Evolutionary conservation across 192 early-diverging fungal genomes (phyloP).

Genomic region (Linnemannia elongata): DNA sequence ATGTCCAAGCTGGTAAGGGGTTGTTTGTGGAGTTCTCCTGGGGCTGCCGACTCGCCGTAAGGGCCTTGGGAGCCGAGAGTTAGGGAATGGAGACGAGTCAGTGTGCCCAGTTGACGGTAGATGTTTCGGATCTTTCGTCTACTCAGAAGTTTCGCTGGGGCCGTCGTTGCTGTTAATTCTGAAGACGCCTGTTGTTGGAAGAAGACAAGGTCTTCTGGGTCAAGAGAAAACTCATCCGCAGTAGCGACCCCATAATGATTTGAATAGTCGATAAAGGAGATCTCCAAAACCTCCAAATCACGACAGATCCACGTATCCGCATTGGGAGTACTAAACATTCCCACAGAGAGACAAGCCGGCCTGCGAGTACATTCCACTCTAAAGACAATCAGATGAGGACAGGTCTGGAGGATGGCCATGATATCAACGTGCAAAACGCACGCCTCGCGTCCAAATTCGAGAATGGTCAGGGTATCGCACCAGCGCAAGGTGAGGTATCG

Average conservation of each 20-base stretch:
- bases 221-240: not conserved
- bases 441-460: not conserved
- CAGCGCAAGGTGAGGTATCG: not conserved
- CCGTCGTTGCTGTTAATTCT: not conserved
- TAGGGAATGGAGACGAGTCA: not conserved
- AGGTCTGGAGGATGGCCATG: not conserved
- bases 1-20: constrained; percentile 1
- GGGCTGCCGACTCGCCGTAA: not conserved
- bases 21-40: not conserved
- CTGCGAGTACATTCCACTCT: not conserved
- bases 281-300: not conserved
- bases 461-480: not conserved
- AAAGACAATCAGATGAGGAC: not conserved
- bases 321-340: not conserved
- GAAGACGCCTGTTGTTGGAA: not conserved
- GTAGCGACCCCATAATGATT: not conserved
- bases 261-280: not conserved
- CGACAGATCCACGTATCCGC: not conserved
- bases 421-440: not conserved
- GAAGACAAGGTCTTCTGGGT: not conserved
- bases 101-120: not conserved
- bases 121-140: not conserved
- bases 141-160: not conserved
- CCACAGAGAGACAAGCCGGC: not conserved
- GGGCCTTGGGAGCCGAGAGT: not conserved